Base-by-base conservation (phyloP, 805 yeast genomes). In the Kluyveromyces dobzhanskii region DNA sequence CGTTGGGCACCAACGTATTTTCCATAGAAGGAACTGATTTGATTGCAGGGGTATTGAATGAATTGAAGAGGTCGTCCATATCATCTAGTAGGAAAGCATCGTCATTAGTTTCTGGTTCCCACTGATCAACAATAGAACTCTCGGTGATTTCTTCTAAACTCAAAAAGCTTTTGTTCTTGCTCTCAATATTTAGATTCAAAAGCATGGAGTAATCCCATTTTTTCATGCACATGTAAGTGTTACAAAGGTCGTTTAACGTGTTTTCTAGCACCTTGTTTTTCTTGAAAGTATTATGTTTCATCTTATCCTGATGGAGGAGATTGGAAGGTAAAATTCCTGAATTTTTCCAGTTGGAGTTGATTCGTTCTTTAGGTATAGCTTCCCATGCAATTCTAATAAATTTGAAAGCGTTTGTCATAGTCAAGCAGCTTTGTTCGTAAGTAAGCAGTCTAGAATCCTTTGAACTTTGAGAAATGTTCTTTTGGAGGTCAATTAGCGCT, bases 121-220 rank as follows among this genome's bases (percentile, higher is more conserved):
- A 56, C 9, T 53, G 58, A 40, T 75, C 78, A 50, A 71, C 73
- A 10, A 75, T 66, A 44, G 82, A 75, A 50, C 80, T 71, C 18
- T 76, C 75, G 3, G 78, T 74, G 32, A 78, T 67, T 48, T 78
- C 84, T 38, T 71, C 78, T 31, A 75, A 75, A 14, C 82, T 75
- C 9, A 72, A 63, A 47, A 76, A 78, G 31, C 66, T 56, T 28
- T 64, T 56, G 37, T 58, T 62, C 42, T 66, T 69, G 32, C 61
- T 63, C 46, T 70, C 75, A 10, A 65, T 55, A 26, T 64, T 52
- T 23, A 78, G 57, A 29, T 76, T 79, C 32, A 76, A 47, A 28
- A 78, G 54, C 44, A 73, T 72, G 35, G 71, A 71, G 21, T 71
- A 61, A 39, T 75, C 77, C 84, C 84, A 78, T 17, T 75, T 69